Evolutionary conservation across 225 moss, liverwort and hornwort species (phyloP).

Genomic region (Neckera pumila): DNA sequence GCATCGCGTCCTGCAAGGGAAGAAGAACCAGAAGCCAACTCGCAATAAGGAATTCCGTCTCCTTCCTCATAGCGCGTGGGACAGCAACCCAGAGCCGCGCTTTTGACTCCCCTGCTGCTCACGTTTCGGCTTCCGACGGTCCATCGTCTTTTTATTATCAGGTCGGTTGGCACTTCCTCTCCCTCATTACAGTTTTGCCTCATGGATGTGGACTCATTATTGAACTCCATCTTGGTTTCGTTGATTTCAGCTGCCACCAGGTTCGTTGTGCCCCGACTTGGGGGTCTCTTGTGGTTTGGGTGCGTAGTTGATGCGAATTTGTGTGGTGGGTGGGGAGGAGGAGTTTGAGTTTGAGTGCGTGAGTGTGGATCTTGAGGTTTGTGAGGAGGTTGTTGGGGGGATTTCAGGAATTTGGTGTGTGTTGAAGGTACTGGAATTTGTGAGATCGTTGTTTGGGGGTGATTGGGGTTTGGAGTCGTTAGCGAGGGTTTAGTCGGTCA

Average conservation of each 20-base stretch:
- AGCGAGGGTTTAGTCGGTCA: background rate
- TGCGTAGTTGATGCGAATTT: background rate
- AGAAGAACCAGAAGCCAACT: background rate
- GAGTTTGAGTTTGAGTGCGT: background rate
- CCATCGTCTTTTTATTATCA: background rate
- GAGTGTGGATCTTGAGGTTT: background rate
- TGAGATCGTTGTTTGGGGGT: background rate
- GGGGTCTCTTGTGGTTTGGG: background rate
- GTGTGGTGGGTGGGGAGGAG: background rate
- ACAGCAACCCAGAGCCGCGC: background rate
- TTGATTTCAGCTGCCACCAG: background rate
- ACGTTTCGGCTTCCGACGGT: background rate
- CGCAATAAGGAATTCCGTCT: background rate
- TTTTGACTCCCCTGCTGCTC: background rate
- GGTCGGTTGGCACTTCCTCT: background rate
- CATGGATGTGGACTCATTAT: background rate
- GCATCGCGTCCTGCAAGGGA: background rate
- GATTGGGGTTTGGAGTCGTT: background rate
- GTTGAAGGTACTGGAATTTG: background rate
- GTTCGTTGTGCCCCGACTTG: background rate
- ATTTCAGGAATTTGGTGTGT: background rate
- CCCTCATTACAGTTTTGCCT: background rate
- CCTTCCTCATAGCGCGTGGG: background rate
- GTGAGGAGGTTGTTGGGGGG: background rate
- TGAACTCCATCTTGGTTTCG: background rate